Evolutionary conservation across 257 asterid genomes (phyloP), one percentile per base, ranked within the genome.

Genomic region (Rhazya stricta): DNA sequence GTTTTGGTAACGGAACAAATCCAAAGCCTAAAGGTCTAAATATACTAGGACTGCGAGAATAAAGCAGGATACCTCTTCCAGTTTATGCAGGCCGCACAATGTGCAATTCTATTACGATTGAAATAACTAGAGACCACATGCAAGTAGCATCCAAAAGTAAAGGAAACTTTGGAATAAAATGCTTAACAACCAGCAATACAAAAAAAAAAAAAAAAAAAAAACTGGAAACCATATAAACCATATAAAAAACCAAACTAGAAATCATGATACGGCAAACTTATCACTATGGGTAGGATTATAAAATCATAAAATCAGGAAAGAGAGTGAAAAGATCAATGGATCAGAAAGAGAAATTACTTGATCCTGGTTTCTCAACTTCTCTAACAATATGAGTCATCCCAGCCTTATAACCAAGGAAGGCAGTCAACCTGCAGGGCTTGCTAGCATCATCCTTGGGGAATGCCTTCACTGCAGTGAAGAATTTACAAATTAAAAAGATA

Each of bases 311-410:
- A 66, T 3, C 6, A 37, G n/a, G 29, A 36, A 30, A 16, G 21
- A 30, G 25, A 11, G 12, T 19, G 25, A 19, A 66, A 37, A 16
- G 8, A 34, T 2, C 0, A 63, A 36, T 19, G 71, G 7, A 37
- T 66, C 1, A 27, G 71, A 37, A 37, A 36, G 32, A 37, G 71
- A 71, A 70, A 51, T 81, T 89, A 92, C 97, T 92, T 78, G 97
- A 92, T 79, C 96, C 97, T 11, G 97, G 97, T 69, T 92, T 92
- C 74, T 92, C 97, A 69, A 90, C 97, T 76, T 90, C 97, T 79
- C 97, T 81, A 71, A 92, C 96, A 75, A 92, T 92, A 91, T 92
- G 96, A n/a, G 97, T 92, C 97, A 92, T 92, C 9, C 97, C 97
- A 79, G 96, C 96, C 86, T 92, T 92, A 94, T 92, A 92, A 1